Percentiles rank a stretch among this genome's conserved stretches.
These are phyloP conservation scores for Periconia sp. DNA, from an alignment of 2,329 filamentous ascomycete species.

Conservation along the genomic window DNA sequence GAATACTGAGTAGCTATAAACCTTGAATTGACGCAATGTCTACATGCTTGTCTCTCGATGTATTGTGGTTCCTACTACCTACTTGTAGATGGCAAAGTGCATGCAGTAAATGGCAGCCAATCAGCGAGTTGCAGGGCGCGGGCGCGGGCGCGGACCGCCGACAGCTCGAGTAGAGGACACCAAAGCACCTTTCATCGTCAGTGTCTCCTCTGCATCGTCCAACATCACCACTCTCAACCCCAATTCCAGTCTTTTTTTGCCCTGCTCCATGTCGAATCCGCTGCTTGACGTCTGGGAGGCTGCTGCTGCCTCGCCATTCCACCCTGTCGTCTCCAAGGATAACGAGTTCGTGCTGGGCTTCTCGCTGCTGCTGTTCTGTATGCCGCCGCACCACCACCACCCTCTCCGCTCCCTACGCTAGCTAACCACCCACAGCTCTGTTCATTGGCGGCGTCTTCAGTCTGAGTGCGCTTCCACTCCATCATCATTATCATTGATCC, in stretches of 20 bases:
- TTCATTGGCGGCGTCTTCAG: slow-evolving; percentile 78
- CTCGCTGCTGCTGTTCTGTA: slow-evolving; percentile 69
- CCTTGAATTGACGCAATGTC: slow-evolving; percentile 1
- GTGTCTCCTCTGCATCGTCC: not conserved
- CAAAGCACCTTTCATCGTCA: slow-evolving; percentile 14
- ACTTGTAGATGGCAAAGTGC: not conserved
- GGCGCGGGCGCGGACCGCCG: slow-evolving; percentile 2
- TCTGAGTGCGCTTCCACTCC: slow-evolving; percentile 64
- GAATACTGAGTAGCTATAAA: not conserved
- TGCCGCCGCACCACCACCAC: slow-evolving; percentile 13
- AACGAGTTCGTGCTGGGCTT: slow-evolving; percentile 83
- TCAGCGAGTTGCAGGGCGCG: slow-evolving; percentile 15
- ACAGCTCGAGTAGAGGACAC: slow-evolving; percentile 23
- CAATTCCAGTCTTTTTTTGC: no score
- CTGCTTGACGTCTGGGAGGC: slow-evolving; percentile 87
- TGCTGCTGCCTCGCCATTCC: slow-evolving; percentile 82
- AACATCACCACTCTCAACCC: slow-evolving; percentile 10
- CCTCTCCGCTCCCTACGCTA: slow-evolving; percentile 15
- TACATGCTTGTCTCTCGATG: not conserved
- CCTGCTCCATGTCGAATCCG: slow-evolving; percentile 51
- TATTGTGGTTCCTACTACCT: not conserved
- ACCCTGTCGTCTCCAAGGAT: slow-evolving; percentile 76
- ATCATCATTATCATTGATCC: not conserved
- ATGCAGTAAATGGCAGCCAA: slow-evolving; percentile 8
- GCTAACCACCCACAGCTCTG: slow-evolving; percentile 53